Base-by-base conservation (phyloP, 768 basidiomycete genomes). In the Panaeolus cyanescens region DNA sequence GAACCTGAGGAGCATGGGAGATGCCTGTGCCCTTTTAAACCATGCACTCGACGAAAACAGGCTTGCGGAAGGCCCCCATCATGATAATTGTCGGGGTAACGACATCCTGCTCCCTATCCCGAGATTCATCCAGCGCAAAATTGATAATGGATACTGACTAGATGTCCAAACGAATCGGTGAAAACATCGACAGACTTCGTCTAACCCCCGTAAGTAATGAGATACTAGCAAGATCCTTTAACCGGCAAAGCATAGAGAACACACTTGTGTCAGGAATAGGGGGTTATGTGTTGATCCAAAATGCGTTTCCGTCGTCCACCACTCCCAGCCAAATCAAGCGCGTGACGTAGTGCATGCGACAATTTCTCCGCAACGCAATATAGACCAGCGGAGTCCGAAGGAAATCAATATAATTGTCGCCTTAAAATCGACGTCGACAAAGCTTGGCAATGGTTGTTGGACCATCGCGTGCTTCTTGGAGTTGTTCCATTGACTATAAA, bases 31-130 rank as follows among this genome's bases (percentile, higher is more conserved):
- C 45, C 45, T 50, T 50, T 50, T 50, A 50, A 50, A 50, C 45
- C 45, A 50, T n/a, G 45, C 13, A n/a, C 12, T 15, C 45, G 45
- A 50, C 45, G 25, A 50, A 50, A 50, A 50, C 45, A 50, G 45
- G 25, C 45, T 50, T 42, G 40, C 40, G 40, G 22, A 28, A 5
- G 25, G 33, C 13, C 15, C 15, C 45, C 2, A 28, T 28, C 25
- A 28, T 50, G 45, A 50, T 50, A 50, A 50, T 50, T 28, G 45
- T 50, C 45, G 45, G 45, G 10, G 45, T 50, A 50, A 50, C 45
- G 17, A 8, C 15, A 50, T 50, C 15, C 8, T 28, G 22, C 45
- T 12, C 25, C 45, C 45, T 28, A n/a, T 28, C 45, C 45, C 45
- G 45, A 50, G 15, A 28, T 50, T 50, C 45, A 50, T 28, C 45